phyloP scores from a whole-genome alignment of 805 yeast genomes.

The Saturnispora zaruensis region DNA sequence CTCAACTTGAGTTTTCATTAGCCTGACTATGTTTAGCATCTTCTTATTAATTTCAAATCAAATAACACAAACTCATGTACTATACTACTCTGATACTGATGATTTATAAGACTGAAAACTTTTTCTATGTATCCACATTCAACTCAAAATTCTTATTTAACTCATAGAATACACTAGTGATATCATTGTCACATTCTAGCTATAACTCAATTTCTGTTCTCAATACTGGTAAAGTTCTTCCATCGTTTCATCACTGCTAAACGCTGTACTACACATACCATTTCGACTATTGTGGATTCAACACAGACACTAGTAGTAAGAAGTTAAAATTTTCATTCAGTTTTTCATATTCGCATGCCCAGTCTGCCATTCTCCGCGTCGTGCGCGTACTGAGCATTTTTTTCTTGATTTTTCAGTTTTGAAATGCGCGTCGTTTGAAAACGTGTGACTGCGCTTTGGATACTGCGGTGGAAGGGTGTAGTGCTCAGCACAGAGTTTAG shows the following conservation, averaged over 20 bases:
- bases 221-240: not conserved
- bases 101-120: too few relatives aligned
- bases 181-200: too few relatives aligned
- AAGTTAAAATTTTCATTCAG: conserved; percentile 1
- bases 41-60: too few relatives aligned
- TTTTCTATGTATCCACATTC: too few relatives aligned
- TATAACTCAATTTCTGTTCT: not conserved
- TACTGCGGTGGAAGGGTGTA: not conserved
- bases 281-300: conserved; percentile 1
- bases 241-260: not conserved
- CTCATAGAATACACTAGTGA: not conserved
- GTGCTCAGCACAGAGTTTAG: not conserved
- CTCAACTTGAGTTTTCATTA: too few relatives aligned
- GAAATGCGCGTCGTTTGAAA: not conserved
- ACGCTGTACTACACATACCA: not conserved
- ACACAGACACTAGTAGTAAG: not conserved
- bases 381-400: conserved; percentile 2
- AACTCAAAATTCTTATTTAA: too few relatives aligned
- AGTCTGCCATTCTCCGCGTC: not conserved
- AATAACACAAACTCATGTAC: too few relatives aligned
- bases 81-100: too few relatives aligned
- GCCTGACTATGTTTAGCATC: too few relatives aligned
- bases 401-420: not conserved
- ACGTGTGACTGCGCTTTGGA: conserved; percentile 2
- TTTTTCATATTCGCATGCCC: not conserved